Evolutionary conservation across 192 early-diverging fungal genomes (phyloP).

Genomic region (Blastocladiella britannica): DNA sequence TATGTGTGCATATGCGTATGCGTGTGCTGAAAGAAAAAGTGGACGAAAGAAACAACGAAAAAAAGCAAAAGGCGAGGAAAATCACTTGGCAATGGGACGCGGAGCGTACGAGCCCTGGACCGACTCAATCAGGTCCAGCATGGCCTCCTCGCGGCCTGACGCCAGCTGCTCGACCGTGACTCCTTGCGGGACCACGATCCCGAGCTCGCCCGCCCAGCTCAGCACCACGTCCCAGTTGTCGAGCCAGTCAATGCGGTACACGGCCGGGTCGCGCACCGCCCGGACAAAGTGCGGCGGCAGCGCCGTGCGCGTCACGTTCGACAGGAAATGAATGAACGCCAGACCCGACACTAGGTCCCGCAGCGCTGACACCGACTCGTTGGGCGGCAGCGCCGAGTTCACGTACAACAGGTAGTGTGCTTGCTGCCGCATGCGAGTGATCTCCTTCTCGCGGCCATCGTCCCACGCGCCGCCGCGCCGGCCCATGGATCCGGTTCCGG

Average conservation of each 20-base stretch:
- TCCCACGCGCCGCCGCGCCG: too few species aligned
- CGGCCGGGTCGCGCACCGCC: background rate
- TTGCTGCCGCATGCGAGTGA: background rate
- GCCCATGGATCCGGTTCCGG: too few species aligned
- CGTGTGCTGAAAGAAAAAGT: too few species aligned
- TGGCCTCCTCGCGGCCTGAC: background rate
- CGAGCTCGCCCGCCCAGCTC: background rate
- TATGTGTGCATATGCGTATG: too few species aligned
- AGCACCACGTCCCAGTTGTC: background rate
- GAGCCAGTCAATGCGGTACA: background rate
- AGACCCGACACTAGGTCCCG: background rate
- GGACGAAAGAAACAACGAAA: too few species aligned
- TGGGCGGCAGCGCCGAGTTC: background rate
- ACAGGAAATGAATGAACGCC: background rate
- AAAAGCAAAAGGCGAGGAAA: too few species aligned
- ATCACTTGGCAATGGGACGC: too few species aligned
- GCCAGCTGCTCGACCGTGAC: background rate
- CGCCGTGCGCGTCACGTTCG: background rate
- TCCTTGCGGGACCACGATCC: background rate
- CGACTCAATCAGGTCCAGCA: background rate
- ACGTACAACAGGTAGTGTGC: background rate
- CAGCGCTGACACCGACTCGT: background rate
- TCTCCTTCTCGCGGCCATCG: background rate
- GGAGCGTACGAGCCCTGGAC: background rate
- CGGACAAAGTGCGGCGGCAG: background rate